Evolutionary conservation across 2,329 filamentous ascomycete species (phyloP).

Genomic region (Rasamsonia emersonii): DNA sequence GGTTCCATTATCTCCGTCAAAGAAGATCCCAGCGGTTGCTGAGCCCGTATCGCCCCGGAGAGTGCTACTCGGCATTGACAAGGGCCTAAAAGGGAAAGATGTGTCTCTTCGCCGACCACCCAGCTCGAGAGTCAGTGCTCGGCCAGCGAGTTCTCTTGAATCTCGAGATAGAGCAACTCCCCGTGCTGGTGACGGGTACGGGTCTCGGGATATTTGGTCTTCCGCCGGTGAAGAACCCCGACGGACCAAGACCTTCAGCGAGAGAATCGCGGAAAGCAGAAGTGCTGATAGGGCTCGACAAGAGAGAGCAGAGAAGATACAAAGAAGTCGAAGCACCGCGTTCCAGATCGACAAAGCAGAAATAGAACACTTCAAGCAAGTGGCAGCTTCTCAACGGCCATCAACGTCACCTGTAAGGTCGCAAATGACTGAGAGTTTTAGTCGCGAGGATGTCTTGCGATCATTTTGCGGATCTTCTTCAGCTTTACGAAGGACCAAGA

Average conservation of each 20-base stretch:
- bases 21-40: slow-evolving; percentile 37
- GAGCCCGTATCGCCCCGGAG: slow-evolving; percentile 68
- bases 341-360: slow-evolving; percentile 37
- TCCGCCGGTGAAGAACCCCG: slow-evolving; percentile 16
- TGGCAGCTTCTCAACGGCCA: slow-evolving; percentile 23
- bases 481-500: slow-evolving; percentile 26
- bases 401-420: slow-evolving; percentile 41
- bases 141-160: slow-evolving; percentile 23
- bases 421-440: slow-evolving; percentile 46
- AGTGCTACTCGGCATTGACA: slow-evolving; percentile 78
- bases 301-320: slow-evolving; percentile 28
- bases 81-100: slow-evolving; percentile 70
- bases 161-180: slow-evolving; percentile 18
- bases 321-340: slow-evolving; percentile 32
- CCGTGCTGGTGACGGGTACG: slow-evolving; percentile 15
- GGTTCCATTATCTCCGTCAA: slow-evolving; percentile 66
- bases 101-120: slow-evolving; percentile 70
- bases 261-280: slow-evolving; percentile 66
- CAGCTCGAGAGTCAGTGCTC: slow-evolving; percentile 18
- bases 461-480: slow-evolving; percentile 21
- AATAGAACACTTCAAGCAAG: slow-evolving; percentile 33
- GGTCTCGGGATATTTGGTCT: slow-evolving; percentile 17
- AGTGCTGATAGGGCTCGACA: slow-evolving; percentile 29
- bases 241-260: slow-evolving; percentile 62
- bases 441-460: slow-evolving; percentile 52